Evolutionary conservation across 495 filamentous ascomycete species (phyloP).

Genomic region (Neurospora sp.): DNA sequence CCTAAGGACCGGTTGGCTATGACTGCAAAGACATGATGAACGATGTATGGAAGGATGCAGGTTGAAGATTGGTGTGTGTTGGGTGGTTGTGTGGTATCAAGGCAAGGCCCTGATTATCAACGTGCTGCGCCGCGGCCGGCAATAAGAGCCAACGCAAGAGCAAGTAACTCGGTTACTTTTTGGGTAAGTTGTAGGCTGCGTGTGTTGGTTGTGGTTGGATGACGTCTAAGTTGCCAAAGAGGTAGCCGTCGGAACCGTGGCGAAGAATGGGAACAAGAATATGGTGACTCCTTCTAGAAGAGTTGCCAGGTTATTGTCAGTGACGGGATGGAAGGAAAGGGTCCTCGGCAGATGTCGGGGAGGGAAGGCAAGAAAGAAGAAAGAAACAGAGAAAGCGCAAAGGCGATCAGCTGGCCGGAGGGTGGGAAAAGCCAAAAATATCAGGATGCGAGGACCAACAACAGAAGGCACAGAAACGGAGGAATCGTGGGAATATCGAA

Average conservation of each 20-base stretch:
- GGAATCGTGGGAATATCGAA: not conserved
- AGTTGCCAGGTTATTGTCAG: not conserved
- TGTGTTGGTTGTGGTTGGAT: slow-evolving; percentile 1
- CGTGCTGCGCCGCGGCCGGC: not conserved
- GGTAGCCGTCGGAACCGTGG: slow-evolving; percentile 3
- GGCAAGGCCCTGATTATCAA: not conserved
- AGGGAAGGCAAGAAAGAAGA: not conserved
- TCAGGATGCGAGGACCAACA: slow-evolving; percentile 17
- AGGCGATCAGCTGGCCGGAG: not conserved
- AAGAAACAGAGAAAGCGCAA: not conserved
- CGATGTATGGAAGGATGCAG: slow-evolving; percentile 4
- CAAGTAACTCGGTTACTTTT: not conserved
- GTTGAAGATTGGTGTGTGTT: slow-evolving; percentile 5
- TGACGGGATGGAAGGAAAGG: not conserved
- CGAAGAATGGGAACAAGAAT: not conserved
- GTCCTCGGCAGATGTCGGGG: slow-evolving; percentile 1
- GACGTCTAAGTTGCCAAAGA: slow-evolving; percentile 6
- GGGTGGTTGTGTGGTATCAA: slow-evolving; percentile 9
- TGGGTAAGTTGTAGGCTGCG: not conserved
- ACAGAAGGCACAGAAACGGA: not conserved
- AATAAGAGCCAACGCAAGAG: not conserved
- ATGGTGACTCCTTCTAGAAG: not conserved
- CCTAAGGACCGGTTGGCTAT: slow-evolving; percentile 50
- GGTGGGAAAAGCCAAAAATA: slow-evolving; percentile 10
- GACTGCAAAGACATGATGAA: slow-evolving; percentile 36